Evolutionary conservation across 1,284 basidiomycete species (phyloP).

Genomic region (Marasmius oreades): DNA sequence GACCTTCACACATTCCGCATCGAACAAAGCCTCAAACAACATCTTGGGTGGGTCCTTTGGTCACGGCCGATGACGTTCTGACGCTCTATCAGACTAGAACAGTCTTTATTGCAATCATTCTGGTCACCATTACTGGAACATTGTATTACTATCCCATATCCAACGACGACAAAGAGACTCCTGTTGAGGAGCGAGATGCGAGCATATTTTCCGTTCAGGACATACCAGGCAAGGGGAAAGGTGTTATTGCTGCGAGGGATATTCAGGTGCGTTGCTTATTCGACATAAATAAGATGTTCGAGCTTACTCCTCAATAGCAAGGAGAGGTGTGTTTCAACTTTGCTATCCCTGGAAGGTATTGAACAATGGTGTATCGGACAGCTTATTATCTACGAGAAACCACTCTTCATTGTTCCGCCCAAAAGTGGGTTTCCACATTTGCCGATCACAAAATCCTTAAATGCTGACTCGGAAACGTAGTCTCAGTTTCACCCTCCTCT

Average conservation of each 20-base stretch:
- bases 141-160: background rate
- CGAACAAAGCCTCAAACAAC: too few relatives aligned
- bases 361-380: constrained; percentile 45
- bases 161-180: background rate
- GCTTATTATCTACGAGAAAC: constrained; percentile 48
- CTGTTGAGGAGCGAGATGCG: constrained; percentile 10
- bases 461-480: too few relatives aligned
- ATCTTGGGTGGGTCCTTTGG: too few relatives aligned
- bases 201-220: constrained; percentile 28
- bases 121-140: background rate
- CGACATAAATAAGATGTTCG: background rate
- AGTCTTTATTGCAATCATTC: too few relatives aligned
- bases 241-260: constrained; percentile 35
- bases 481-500: constrained; percentile 39
- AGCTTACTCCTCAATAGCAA: background rate
- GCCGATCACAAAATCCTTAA: too few relatives aligned
- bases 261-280: constrained; percentile 28
- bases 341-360: background rate
- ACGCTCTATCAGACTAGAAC: too few relatives aligned
- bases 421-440: constrained; percentile 34
- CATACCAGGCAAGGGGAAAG: constrained; percentile 37
- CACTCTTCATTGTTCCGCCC: constrained; percentile 48
- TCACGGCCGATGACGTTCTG: too few relatives aligned
- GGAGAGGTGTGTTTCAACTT: background rate
- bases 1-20: too few relatives aligned